A percentile compares a stretch with the other conserved stretches of the same genome.
Evolutionary conservation across 1,139 yeast species (phyloP).

Genomic region (Zhuliangozyma blackwelliae): DNA sequence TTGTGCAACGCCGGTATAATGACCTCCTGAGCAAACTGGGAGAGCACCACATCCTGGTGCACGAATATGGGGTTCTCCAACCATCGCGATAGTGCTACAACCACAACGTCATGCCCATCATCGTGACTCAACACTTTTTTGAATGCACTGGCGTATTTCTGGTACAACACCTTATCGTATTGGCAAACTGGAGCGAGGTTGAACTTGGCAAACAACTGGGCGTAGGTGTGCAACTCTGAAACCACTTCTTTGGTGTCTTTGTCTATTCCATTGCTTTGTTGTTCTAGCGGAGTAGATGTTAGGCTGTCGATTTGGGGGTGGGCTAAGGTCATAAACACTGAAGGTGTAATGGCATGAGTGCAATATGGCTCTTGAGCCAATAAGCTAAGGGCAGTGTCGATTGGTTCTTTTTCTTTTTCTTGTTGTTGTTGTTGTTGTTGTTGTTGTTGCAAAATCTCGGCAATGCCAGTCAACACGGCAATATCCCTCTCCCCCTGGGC

Average conservation of each 20-base stretch:
- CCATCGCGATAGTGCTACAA: slow-evolving; percentile 5
- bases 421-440: too few species aligned
- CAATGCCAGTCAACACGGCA: too few species aligned
- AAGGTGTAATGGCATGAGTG: background rate
- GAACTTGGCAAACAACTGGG: background rate
- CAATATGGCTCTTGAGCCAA: background rate
- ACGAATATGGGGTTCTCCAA: slow-evolving; percentile 3
- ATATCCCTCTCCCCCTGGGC: too few species aligned
- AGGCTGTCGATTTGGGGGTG: background rate
- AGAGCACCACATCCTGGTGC: slow-evolving; percentile 8
- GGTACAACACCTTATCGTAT: too few species aligned
- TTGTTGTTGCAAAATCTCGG: too few species aligned
- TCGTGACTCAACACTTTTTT: too few species aligned
- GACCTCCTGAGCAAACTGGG: slow-evolving; percentile 13
- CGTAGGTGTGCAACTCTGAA: slow-evolving; percentile 1
- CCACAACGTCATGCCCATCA: background rate
- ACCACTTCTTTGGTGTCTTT: slow-evolving; percentile 1
- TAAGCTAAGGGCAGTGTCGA: too few species aligned
- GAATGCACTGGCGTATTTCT: too few species aligned
- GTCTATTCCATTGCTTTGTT: background rate
- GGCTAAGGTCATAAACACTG: slow-evolving; percentile 2
- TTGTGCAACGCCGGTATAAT: slow-evolving; percentile 15
- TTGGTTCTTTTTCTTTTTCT: too few species aligned
- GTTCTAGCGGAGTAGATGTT: too few species aligned
- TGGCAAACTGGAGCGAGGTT: background rate